These are phyloP conservation scores for Aspergillus nidulans DNA, from an alignment of 495 filamentous ascomycete genomes.

Conservation along the genomic window DNA sequence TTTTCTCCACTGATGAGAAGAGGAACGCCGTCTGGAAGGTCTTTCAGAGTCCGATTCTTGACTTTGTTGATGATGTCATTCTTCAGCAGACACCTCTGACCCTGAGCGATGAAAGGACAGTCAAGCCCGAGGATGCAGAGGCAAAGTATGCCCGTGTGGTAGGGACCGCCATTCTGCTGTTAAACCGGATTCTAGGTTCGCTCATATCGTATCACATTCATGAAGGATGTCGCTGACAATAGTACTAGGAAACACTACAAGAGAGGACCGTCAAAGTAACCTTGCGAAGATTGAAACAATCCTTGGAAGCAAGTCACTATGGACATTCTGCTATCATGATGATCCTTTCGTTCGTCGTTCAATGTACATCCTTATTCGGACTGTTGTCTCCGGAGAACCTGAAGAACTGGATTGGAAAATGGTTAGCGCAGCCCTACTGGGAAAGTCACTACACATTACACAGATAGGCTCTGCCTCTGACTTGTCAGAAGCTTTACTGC, in stretches of 20 bases:
- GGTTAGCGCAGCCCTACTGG: constrained; percentile 62
- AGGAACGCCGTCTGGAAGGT: constrained; percentile 66
- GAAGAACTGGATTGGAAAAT: constrained; percentile 57
- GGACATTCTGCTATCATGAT: constrained; percentile 63
- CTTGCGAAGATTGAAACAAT: constrained; percentile 47
- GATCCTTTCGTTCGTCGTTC: constrained; percentile 70
- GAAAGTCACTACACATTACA: constrained; percentile 59
- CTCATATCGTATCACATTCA: background rate
- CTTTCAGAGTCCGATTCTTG: constrained; percentile 69
- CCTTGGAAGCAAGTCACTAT: constrained; percentile 63
- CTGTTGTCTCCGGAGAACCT: constrained; percentile 52
- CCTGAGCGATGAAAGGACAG: constrained; percentile 81
- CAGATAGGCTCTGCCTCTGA: constrained; percentile 72
- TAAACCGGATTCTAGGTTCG: constrained; percentile 46
- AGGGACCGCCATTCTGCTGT: constrained; percentile 48
- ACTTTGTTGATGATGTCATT: constrained; percentile 74
- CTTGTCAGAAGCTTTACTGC: constrained; percentile 57
- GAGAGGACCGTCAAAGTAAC: constrained; percentile 50
- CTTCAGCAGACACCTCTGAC: constrained; percentile 70
- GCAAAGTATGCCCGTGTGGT: constrained; percentile 80
- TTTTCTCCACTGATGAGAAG: constrained; percentile 79
- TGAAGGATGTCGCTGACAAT: constrained; percentile 2
- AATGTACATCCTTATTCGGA: constrained; percentile 62
- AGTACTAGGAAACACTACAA: constrained; percentile 36
- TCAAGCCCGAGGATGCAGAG: constrained; percentile 76